These are phyloP conservation scores for Stachybotrys chartarum DNA, from an alignment of 2,329 filamentous ascomycete genomes.

Conservation along the genomic window DNA sequence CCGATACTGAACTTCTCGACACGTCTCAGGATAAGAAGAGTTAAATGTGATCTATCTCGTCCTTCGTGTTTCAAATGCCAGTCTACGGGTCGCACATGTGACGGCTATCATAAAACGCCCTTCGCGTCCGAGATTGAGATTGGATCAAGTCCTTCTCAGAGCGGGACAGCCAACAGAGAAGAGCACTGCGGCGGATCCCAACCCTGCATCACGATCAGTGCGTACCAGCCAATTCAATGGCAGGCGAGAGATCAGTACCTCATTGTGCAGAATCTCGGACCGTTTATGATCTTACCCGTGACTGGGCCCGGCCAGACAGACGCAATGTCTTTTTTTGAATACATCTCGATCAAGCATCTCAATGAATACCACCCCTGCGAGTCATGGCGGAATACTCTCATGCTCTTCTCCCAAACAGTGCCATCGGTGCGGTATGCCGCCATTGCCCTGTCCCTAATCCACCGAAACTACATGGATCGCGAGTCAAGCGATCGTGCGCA, in stretches of 20 bases:
- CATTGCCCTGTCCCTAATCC: constrained; percentile 19
- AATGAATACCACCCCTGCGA: constrained; percentile 22
- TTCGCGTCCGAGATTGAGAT: neutral
- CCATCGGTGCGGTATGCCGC: constrained; percentile 26
- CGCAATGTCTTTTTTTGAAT: constrained; percentile 21
- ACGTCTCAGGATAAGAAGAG: constrained; percentile 22
- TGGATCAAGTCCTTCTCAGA: neutral
- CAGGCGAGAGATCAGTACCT: neutral
- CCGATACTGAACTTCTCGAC: neutral
- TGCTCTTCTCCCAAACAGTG: constrained; percentile 26
- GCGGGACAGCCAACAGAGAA: neutral
- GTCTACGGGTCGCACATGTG: constrained; percentile 29
- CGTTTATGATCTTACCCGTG: constrained; percentile 14
- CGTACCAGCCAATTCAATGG: neutral
- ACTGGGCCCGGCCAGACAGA: constrained; percentile 12
- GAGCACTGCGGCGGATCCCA: neutral
- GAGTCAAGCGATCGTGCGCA: constrained; percentile 2
- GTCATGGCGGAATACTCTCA: constrained; percentile 23
- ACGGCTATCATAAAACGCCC: constrained; percentile 20
- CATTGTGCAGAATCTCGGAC: constrained; percentile 7
- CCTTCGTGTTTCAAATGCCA: constrained; percentile 27
- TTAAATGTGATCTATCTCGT: constrained; percentile 27
- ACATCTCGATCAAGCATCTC: constrained; percentile 17
- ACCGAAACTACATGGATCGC: constrained; percentile 16
- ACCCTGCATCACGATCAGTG: neutral